phyloP scores from a whole-genome alignment of 179 eudicot species.

The Monotropa hypopitys region DNA sequence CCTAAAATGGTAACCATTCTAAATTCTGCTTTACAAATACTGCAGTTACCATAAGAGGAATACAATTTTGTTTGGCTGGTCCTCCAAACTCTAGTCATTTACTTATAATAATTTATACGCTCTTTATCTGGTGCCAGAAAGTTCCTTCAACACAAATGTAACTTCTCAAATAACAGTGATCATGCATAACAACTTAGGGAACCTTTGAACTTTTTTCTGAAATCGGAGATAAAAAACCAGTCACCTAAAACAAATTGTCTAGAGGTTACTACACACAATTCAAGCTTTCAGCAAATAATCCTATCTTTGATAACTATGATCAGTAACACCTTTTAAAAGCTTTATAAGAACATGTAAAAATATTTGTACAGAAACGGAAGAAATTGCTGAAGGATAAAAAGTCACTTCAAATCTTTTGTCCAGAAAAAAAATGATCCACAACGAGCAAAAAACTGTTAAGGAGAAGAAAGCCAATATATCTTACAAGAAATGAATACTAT shows the following conservation, averaged over 20 bases:
- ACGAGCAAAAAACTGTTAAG: background rate
- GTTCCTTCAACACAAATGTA: background rate
- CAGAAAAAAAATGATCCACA: background rate
- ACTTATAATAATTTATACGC: background rate
- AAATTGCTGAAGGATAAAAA: background rate
- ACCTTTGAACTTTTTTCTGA: too few relatives aligned
- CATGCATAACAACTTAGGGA: background rate
- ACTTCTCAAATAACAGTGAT: background rate
- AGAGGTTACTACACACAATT: too few relatives aligned
- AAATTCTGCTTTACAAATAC: background rate
- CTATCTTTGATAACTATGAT: background rate
- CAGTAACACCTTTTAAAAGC: background rate
- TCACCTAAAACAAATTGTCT: too few relatives aligned
- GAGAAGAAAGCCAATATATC: background rate
- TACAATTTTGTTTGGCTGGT: background rate
- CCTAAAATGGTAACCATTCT: background rate
- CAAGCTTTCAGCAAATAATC: background rate
- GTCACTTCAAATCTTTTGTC: background rate
- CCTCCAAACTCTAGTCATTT: background rate
- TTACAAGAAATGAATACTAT: background rate
- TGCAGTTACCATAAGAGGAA: background rate
- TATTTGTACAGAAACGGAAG: background rate
- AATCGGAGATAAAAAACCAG: background rate
- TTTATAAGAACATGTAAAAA: background rate
- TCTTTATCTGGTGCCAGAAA: background rate